A percentile compares a stretch with the other conserved stretches of the same genome.
Evolutionary conservation across 345 rosid species (phyloP).

Genomic region (Chamaenerion angustifolium): DNA sequence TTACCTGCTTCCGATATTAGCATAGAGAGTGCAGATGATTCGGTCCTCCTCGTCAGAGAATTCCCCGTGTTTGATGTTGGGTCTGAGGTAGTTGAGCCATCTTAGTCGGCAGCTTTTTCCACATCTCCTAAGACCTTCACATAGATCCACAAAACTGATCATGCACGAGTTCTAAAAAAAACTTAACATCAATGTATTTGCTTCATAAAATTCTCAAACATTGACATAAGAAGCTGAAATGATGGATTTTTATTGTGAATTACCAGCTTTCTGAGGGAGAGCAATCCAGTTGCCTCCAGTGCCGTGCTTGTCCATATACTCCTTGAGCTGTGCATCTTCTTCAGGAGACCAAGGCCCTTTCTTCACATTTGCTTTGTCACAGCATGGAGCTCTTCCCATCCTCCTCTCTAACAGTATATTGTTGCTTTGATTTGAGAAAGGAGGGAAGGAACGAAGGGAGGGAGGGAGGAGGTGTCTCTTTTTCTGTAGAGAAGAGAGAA

Average conservation of each 20-base stretch:
- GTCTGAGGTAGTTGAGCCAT: constrained; percentile 87
- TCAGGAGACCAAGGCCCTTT: constrained; percentile 97
- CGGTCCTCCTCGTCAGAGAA: constrained; percentile 72
- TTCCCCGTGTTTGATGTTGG: constrained; percentile 85
- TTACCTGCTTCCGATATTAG: constrained; percentile 90
- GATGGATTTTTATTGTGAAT: no score
- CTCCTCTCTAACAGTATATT: not conserved
- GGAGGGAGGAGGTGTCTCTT: no score
- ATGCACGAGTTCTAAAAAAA: no score
- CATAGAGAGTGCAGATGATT: constrained; percentile 52
- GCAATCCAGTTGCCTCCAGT: constrained; percentile 82
- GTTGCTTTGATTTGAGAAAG: no score
- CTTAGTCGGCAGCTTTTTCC: constrained; percentile 89
- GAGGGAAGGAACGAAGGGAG: no score
- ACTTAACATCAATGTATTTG: no score
- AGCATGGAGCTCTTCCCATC: constrained; percentile 94
- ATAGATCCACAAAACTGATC: not conserved
- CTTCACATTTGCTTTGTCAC: constrained; percentile 84
- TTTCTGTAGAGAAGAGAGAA: no score
- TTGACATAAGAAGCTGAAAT: no score
- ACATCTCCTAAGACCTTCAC: constrained; percentile 61
- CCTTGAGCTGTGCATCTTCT: constrained; percentile 81
- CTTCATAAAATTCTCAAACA: no score
- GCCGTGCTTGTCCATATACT: constrained; percentile 44
- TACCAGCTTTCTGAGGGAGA: constrained; percentile 77